A percentile compares a stretch with the other conserved stretches of the same genome.
Evolutionary conservation across 345 rosid species (phyloP).

Genomic region (Hibiscus mutabilis): DNA sequence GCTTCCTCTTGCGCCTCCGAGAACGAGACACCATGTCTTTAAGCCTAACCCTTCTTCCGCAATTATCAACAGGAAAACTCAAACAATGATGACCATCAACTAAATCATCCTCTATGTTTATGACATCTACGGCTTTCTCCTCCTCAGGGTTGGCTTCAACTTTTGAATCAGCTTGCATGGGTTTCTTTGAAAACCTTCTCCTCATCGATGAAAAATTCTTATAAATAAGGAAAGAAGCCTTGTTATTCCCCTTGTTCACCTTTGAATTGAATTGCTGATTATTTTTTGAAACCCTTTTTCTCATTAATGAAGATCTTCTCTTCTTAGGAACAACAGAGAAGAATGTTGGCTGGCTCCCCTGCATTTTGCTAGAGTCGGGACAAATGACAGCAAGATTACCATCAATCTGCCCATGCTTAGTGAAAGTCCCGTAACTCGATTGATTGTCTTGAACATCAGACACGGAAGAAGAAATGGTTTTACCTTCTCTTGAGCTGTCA

Average conservation of each 20-base stretch:
- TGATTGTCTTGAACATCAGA: slow-evolving; percentile 11
- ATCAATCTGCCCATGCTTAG: background rate
- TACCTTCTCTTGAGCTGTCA: slow-evolving; percentile 9
- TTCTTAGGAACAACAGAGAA: slow-evolving; percentile 5
- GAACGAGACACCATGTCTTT: slow-evolving; percentile 27
- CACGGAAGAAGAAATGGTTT: background rate
- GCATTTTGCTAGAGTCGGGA: slow-evolving; percentile 5
- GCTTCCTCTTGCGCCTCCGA: slow-evolving; percentile 30
- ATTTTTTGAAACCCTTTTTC: slow-evolving; percentile 9
- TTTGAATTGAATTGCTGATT: slow-evolving; percentile 1
- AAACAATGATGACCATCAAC: background rate
- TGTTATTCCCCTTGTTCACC: background rate
- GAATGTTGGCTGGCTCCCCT: background rate
- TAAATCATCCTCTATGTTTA: slow-evolving; percentile 5
- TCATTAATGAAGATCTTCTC: slow-evolving; percentile 13
- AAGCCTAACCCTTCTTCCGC: slow-evolving; percentile 15
- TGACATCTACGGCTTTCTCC: background rate
- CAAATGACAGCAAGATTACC: slow-evolving; percentile 6
- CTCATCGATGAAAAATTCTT: background rate
- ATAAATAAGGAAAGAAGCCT: slow-evolving; percentile 9
- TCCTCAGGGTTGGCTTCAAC: slow-evolving; percentile 1
- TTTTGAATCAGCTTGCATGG: slow-evolving; percentile 1
- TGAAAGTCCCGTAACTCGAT: slow-evolving; percentile 4
- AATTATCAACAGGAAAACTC: slow-evolving; percentile 11
- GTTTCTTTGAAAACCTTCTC: slow-evolving; percentile 9